These are phyloP conservation scores for Endoconidiophora polonica DNA, from an alignment of 2,329 filamentous ascomycete species.

Conservation along the genomic window DNA sequence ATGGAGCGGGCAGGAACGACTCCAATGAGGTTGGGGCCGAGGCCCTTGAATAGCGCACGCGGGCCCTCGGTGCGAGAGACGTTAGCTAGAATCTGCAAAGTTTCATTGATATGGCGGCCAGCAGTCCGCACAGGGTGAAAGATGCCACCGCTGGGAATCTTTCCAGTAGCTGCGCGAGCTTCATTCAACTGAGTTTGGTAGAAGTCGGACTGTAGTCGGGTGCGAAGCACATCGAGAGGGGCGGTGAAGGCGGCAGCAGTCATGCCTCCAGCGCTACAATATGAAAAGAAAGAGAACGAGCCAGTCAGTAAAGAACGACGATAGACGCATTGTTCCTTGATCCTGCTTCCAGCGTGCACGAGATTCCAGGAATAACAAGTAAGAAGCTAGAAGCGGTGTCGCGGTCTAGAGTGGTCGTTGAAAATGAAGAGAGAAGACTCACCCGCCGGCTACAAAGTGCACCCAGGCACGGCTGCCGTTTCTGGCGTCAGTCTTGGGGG, in stretches of 20 bases:
- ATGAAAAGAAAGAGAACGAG: background rate
- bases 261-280: conserved; percentile 64
- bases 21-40: conserved; percentile 78
- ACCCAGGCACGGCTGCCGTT: conserved; percentile 68
- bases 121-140: conserved; percentile 50
- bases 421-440: conserved; percentile 20
- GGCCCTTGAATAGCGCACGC: conserved; percentile 79
- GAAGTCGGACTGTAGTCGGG: conserved; percentile 82
- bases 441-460: conserved; percentile 85
- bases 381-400: background rate
- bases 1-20: conserved; percentile 81
- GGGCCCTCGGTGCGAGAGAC: conserved; percentile 71
- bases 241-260: conserved; percentile 83
- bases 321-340: background rate
- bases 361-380: background rate
- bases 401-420: background rate
- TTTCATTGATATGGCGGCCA: conserved; percentile 65
- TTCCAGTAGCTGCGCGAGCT: conserved; percentile 41
- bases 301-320: background rate
- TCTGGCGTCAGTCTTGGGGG: conserved; percentile 9
- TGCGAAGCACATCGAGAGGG: conserved; percentile 86
- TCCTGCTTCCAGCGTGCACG: background rate
- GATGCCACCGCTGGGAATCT: conserved; percentile 17
- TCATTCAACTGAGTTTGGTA: conserved; percentile 65
- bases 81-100: conserved; percentile 64